Conservation (phyloP, 2,329 filamentous ascomycete genomes). For the Ilyonectria mors-panacis region DNA sequence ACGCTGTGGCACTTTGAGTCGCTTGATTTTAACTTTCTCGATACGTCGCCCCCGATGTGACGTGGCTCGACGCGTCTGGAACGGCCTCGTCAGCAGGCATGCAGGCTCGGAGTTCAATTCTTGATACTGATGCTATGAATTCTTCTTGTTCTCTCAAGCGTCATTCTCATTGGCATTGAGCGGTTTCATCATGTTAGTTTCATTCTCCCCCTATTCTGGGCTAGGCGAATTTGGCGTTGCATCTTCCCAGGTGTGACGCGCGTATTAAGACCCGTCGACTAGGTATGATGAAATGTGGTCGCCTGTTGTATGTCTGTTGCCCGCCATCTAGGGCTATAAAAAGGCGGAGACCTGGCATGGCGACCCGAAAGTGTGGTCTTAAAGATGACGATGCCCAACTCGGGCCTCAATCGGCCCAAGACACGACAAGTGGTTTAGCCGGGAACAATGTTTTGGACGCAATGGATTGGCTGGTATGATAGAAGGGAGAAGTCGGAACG, state of each 20-base stretch:
- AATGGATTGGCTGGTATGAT: not conserved
- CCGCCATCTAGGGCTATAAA: too few relatives aligned
- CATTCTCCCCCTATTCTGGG: not conserved
- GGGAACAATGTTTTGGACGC: not conserved
- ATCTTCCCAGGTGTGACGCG: not conserved
- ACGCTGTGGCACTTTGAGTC: slow-evolving; percentile 54
- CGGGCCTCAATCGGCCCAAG: slow-evolving; percentile 1
- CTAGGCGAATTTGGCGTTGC: not conserved
- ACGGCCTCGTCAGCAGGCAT: not conserved
- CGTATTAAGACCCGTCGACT: not conserved
- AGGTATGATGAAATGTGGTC: not conserved
- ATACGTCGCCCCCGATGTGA: slow-evolving; percentile 9
- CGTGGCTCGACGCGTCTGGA: not conserved
- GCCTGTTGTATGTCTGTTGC: not conserved
- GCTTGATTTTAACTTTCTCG: slow-evolving; percentile 51
- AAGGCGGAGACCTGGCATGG: too few relatives aligned
- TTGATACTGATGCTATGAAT: not conserved
- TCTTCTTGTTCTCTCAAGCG: not conserved
- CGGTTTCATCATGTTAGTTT: not conserved
- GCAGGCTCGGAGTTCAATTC: not conserved
- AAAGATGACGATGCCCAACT: not conserved
- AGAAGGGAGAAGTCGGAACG: not conserved
- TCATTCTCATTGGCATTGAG: not conserved
- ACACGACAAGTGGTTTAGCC: not conserved
- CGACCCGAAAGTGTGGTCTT: not conserved